Percentiles rank a stretch among this genome's conserved stretches.
Evolutionary conservation across 495 filamentous ascomycete species (phyloP).

Genomic region (Cudoniella acicularis): DNA sequence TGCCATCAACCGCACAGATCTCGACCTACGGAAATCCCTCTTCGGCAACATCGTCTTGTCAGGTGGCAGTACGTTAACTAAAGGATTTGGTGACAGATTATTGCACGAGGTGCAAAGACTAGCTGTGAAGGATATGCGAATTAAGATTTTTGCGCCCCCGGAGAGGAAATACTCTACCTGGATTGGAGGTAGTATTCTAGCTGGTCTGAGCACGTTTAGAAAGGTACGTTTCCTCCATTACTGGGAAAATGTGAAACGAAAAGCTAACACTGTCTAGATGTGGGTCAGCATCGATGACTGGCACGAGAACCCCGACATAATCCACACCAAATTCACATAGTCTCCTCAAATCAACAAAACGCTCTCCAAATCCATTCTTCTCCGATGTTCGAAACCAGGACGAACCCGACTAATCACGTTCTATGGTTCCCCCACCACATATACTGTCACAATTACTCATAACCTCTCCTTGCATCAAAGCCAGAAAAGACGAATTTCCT

Average conservation of each 20-base stretch:
- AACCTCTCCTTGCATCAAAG: no score
- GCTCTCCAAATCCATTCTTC: neutral
- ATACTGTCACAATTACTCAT: no score
- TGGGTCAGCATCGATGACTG: constrained; percentile 98
- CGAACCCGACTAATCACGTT: no score
- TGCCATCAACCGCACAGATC: constrained; percentile 92
- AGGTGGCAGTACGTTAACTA: constrained; percentile 82
- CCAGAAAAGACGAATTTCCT: no score
- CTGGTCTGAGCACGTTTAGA: constrained; percentile 94
- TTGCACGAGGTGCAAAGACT: constrained; percentile 87
- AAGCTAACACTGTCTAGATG: constrained; percentile 60
- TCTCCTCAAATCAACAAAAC: neutral
- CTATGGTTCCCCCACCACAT: no score
- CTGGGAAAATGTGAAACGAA: neutral
- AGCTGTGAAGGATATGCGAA: constrained; percentile 97
- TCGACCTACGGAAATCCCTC: constrained; percentile 89
- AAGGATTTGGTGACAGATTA: constrained; percentile 91
- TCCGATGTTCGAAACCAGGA: no score
- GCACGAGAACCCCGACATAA: constrained; percentile 98
- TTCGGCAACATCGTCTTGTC: constrained; percentile 97
- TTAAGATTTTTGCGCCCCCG: constrained; percentile 96
- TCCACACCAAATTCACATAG: constrained; percentile 93
- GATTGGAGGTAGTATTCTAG: constrained; percentile 97
- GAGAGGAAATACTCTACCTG: constrained; percentile 98
- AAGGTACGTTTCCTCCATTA: constrained; percentile 59